Percentiles rank a stretch among this genome's conserved stretches.
phyloP scores from a whole-genome alignment of 73 alveolate species.

The Durusdinium trenchii region DNA sequence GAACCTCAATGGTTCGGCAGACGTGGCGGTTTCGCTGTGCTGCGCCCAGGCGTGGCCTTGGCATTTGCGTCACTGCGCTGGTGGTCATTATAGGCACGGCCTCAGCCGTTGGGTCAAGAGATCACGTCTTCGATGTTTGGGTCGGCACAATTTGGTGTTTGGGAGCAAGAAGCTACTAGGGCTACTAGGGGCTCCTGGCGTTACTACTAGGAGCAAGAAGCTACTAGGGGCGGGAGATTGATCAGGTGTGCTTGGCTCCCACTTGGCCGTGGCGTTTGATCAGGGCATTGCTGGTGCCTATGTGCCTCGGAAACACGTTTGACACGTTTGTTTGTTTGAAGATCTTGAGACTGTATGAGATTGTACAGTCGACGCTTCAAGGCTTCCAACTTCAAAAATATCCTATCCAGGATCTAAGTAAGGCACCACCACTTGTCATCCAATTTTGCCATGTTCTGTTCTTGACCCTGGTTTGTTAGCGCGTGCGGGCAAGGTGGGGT shows the following conservation, averaged over 20 bases:
- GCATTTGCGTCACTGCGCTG: slow-evolving; percentile 66
- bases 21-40: background rate
- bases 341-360: background rate
- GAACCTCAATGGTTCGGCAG: background rate
- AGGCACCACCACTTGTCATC: no score
- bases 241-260: slow-evolving; percentile 40
- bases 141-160: background rate
- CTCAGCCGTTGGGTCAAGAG: background rate
- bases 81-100: slow-evolving; percentile 48
- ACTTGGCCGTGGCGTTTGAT: background rate
- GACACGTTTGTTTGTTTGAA: background rate
- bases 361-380: no score
- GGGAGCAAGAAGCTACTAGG: no score
- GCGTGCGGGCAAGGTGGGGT: slow-evolving; percentile 42
- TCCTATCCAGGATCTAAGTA: no score
- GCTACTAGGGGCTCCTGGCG: no score
- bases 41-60: slow-evolving; percentile 41
- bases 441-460: no score
- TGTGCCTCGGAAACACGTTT: background rate
- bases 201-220: no score
- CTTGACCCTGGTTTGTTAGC: background rate
- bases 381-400: no score
- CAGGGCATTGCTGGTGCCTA: slow-evolving; percentile 25
- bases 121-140: no score
- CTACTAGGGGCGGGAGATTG: no score